A percentile compares a stretch with the other conserved stretches of the same genome.
Conservation (phyloP, 1,284 basidiomycete species). For the Leccinum ponderosum region DNA sequence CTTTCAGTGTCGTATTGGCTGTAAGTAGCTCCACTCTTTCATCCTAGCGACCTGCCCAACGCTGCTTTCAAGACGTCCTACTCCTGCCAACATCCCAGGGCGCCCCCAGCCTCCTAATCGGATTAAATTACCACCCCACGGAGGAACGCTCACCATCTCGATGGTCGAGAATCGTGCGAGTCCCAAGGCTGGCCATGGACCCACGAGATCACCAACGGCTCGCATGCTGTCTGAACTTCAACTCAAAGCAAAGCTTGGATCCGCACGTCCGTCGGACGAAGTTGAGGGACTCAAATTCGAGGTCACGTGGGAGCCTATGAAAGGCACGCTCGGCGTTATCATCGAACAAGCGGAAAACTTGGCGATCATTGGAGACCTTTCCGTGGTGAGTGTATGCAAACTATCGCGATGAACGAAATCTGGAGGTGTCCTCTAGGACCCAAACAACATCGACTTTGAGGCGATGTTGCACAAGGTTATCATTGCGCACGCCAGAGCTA, state of each 20-base stretch:
- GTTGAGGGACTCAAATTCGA: slow-evolving; percentile 60
- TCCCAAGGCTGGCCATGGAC: slow-evolving; percentile 37
- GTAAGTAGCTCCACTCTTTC: slow-evolving; percentile 43
- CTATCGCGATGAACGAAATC: background rate
- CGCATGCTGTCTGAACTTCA: slow-evolving; percentile 63
- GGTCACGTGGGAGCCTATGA: slow-evolving; percentile 68
- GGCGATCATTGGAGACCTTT: slow-evolving; percentile 41
- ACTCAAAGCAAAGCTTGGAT: slow-evolving; percentile 56
- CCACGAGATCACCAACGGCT: slow-evolving; percentile 49
- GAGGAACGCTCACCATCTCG: slow-evolving; percentile 54
- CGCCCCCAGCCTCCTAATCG: slow-evolving; percentile 35
- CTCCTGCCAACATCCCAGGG: slow-evolving; percentile 37
- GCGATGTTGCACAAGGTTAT: slow-evolving; percentile 58
- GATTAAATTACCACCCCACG: slow-evolving; percentile 54
- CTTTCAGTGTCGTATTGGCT: slow-evolving; percentile 76
- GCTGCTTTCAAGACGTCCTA: slow-evolving; percentile 44
- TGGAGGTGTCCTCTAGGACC: slow-evolving; percentile 44
- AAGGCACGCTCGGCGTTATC: slow-evolving; percentile 56
- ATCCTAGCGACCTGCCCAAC: background rate
- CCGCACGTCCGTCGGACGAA: slow-evolving; percentile 61
- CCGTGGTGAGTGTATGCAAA: slow-evolving; percentile 42
- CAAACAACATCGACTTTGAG: slow-evolving; percentile 71
- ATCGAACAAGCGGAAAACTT: slow-evolving; percentile 46
- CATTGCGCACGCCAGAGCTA: slow-evolving; percentile 57
- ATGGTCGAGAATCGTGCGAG: slow-evolving; percentile 44